A percentile compares a stretch with the other conserved stretches of the same genome.
Evolutionary conservation across 345 rosid genomes (phyloP).

Genomic region (Mercurialis annua): DNA sequence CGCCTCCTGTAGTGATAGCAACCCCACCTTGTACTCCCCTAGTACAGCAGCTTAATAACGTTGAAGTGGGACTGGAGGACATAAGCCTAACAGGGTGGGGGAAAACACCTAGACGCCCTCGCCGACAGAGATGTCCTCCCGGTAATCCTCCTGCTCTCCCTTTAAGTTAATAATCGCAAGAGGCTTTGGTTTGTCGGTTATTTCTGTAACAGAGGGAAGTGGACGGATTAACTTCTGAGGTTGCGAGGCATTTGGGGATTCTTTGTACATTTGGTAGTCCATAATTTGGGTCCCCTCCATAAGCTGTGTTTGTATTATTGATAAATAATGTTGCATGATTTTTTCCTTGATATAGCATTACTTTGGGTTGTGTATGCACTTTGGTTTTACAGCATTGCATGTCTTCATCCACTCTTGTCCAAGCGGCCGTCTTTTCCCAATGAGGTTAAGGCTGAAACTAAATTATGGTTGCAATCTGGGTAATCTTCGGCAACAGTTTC

Average conservation of each 20-base stretch:
- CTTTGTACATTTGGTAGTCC: constrained; percentile 48
- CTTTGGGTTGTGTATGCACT: constrained; percentile 4
- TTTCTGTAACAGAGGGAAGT: constrained; percentile 7
- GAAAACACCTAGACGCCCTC: constrained; percentile 83
- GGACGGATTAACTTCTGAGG: too few species aligned
- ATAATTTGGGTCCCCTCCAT: constrained; percentile 39
- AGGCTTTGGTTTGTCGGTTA: constrained; percentile 19
- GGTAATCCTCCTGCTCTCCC: constrained; percentile 59
- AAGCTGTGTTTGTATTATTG: constrained; percentile 35
- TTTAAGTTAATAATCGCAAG: constrained; percentile 38
- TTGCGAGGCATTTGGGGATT: constrained; percentile 31
- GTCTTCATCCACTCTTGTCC: too few species aligned
- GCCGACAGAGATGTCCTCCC: constrained; percentile 82
- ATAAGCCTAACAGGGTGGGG: constrained; percentile 90
- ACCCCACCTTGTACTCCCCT: constrained; percentile 41
- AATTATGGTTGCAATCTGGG: too few species aligned
- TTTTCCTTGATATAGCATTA: constrained; percentile 30
- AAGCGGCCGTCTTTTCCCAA: too few species aligned
- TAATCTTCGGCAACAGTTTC: too few species aligned
- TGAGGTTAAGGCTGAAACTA: too few species aligned
- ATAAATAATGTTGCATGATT: constrained; percentile 51
- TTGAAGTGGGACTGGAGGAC: constrained; percentile 69
- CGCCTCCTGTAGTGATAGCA: constrained; percentile 36
- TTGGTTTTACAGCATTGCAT: too few species aligned
- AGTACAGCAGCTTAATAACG: constrained; percentile 49